Evolutionary conservation across 768 basidiomycete species (phyloP).

Genomic region (Amylocystis lapponica): DNA sequence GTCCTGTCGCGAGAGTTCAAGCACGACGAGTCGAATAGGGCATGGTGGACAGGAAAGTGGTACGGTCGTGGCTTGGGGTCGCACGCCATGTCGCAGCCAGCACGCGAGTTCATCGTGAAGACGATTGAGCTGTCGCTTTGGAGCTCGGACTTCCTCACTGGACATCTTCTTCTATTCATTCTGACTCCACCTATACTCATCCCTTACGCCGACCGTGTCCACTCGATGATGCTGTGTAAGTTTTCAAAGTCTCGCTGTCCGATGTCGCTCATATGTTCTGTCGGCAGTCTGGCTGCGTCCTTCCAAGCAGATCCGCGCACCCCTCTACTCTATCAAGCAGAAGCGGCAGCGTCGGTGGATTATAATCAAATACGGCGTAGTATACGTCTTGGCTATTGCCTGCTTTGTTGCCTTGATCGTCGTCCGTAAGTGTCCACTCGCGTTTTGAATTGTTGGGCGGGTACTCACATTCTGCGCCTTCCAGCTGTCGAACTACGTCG

Average conservation of each 20-base stretch:
- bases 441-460: not conserved
- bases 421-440: constrained; percentile 50
- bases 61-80: constrained; percentile 89
- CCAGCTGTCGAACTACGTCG: constrained; percentile 24
- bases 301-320: constrained; percentile 90
- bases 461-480: not conserved
- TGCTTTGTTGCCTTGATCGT: constrained; percentile 73
- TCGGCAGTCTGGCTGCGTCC: constrained; percentile 96
- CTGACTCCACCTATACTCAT: constrained; percentile 83
- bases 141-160: constrained; percentile 89
- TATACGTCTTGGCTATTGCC: constrained; percentile 66
- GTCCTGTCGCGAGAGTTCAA: constrained; percentile 98
- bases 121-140: constrained; percentile 94
- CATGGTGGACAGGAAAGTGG: constrained; percentile 99
- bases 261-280: constrained; percentile 15
- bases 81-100: constrained; percentile 95
- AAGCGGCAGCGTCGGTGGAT: constrained; percentile 87
- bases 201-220: constrained; percentile 88
- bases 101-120: constrained; percentile 96
- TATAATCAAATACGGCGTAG: constrained; percentile 78
- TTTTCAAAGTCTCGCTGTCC: constrained; percentile 10
- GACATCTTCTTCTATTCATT: constrained; percentile 86
- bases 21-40: constrained; percentile 96
- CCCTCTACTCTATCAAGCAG: constrained; percentile 86
- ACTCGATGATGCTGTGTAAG: constrained; percentile 88